phyloP scores from a whole-genome alignment of 306 rosid species.

The Datisca glomerata region DNA sequence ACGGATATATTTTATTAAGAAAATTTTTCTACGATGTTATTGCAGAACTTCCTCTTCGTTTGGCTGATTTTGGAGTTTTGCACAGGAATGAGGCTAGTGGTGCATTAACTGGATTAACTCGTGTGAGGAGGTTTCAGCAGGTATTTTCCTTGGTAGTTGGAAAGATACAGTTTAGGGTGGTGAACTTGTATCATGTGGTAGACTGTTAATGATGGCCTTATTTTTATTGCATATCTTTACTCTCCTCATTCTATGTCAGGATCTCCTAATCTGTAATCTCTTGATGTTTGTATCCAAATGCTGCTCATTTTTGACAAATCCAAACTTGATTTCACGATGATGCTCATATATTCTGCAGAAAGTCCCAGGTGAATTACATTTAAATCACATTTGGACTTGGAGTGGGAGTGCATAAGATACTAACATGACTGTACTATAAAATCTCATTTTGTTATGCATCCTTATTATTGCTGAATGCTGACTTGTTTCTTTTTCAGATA shows the following conservation, averaged over 20 bases:
- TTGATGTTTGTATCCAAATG: not conserved
- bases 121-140: constrained; percentile 97
- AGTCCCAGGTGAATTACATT: constrained; percentile 62
- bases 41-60: constrained; percentile 91
- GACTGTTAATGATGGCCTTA: too few relatives aligned
- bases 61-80: constrained; percentile 96
- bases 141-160: constrained; percentile 21
- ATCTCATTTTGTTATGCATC: constrained; percentile 2
- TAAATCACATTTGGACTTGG: not conserved
- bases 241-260: constrained; percentile 1
- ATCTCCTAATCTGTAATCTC: not conserved
- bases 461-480: constrained; percentile 6
- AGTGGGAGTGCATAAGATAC: not conserved
- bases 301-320: constrained; percentile 19
- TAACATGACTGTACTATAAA: too few relatives aligned
- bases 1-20: not conserved
- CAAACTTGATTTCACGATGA: constrained; percentile 58
- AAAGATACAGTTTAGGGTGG: too few relatives aligned
- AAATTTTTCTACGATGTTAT: not conserved
- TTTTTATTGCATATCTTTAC: not conserved
- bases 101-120: constrained; percentile 92
- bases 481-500: constrained; percentile 33
- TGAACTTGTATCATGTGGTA: too few relatives aligned
- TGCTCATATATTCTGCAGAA: constrained; percentile 93
- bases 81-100: constrained; percentile 99